These are phyloP conservation scores for Pyrus pyrifolia DNA, from an alignment of 306 rosid species.

Conservation along the genomic window DNA sequence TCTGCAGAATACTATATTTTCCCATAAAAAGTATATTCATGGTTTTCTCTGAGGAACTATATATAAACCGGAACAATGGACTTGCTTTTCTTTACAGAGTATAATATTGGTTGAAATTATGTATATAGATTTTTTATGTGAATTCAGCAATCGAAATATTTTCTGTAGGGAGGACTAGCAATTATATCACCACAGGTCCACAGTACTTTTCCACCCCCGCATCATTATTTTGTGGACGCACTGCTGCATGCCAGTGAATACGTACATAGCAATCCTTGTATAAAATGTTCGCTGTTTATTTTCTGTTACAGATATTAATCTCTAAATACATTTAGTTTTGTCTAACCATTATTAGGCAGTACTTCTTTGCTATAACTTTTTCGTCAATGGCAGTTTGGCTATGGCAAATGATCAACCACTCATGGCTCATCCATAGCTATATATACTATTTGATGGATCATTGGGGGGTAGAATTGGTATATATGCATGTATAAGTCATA, in stretches of 20 bases:
- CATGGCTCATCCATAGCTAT: not conserved
- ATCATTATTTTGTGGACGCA: not conserved
- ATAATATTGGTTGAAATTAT: not conserved
- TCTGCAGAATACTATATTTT: no score
- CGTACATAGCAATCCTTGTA: not conserved
- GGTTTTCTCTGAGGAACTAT: no score
- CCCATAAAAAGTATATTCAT: no score
- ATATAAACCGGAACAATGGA: not conserved
- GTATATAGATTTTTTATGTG: not conserved
- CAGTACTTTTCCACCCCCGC: not conserved
- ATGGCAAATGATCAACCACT: not conserved
- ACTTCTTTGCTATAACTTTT: not conserved
- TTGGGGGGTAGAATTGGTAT: no score
- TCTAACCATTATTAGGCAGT: not conserved
- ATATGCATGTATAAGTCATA: no score
- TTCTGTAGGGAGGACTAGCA: not conserved
- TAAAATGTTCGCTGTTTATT: no score
- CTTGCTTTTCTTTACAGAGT: not conserved
- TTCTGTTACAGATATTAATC: no score
- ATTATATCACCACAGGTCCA: not conserved
- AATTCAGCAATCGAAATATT: not conserved
- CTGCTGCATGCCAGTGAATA: not conserved
- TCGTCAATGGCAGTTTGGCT: not conserved
- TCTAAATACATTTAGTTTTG: no score
- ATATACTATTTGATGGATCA: no score